phyloP scores from a whole-genome alignment of 495 filamentous ascomycete genomes.

The Trypethelium eluteriae region DNA sequence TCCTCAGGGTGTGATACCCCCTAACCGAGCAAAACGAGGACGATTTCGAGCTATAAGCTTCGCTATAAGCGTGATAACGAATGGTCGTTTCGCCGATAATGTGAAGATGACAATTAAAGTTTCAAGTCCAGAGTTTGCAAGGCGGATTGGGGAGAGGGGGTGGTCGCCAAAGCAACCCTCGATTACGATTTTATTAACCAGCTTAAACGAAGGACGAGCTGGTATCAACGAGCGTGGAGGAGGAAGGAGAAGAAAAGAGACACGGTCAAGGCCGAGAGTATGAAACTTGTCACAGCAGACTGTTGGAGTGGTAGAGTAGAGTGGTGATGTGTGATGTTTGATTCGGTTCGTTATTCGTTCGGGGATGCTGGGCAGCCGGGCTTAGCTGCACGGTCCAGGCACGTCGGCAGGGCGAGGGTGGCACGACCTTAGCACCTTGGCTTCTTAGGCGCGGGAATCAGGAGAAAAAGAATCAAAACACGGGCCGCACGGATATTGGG shows the following conservation, averaged over 20 bases:
- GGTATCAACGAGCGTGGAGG: slow-evolving; percentile 12
- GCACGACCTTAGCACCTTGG: no score
- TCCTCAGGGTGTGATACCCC: not conserved
- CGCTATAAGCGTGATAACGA: not conserved
- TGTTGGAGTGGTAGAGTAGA: slow-evolving; percentile 4
- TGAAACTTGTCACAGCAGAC: slow-evolving; percentile 10
- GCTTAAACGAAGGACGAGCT: slow-evolving; percentile 11
- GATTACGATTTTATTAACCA: slow-evolving; percentile 3
- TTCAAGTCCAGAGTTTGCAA: no score
- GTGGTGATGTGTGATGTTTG: not conserved
- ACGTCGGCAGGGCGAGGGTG: not conserved
- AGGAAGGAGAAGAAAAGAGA: slow-evolving; percentile 6
- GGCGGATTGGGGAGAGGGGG: not conserved
- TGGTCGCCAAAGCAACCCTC: slow-evolving; percentile 10
- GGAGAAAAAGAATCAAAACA: not conserved
- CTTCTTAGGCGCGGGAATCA: not conserved
- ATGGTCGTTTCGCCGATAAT: not conserved
- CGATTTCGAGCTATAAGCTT: not conserved
- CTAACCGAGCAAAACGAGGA: slow-evolving; percentile 1
- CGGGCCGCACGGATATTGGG: slow-evolving; percentile 6
- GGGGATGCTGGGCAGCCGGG: not conserved
- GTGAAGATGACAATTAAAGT: not conserved
- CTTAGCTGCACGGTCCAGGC: slow-evolving; percentile 3
- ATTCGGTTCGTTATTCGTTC: not conserved
- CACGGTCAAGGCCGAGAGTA: not conserved